Evolutionary conservation across 2,329 filamentous ascomycete genomes (phyloP), one percentile per base, ranked within the genome.

Genomic region (Karstenula rhodostoma): DNA sequence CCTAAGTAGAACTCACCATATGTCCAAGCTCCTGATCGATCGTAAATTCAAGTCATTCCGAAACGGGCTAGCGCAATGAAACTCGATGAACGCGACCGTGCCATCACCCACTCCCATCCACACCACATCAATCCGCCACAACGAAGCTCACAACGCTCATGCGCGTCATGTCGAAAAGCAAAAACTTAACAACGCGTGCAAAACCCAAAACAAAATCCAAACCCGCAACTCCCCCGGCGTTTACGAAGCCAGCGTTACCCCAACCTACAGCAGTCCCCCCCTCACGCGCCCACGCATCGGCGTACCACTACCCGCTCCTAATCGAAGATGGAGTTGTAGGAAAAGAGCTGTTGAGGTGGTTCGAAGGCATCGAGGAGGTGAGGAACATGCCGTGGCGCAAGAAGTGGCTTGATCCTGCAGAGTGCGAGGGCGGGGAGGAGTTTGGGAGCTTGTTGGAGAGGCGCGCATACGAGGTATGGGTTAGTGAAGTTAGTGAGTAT

Each of bases 381-480:
- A 66, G 76, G 35, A 69, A 65, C n/a, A 78, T 78, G 76, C 76
- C 76, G 3, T 78, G 76, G 76, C 84, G 87, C 32, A 86, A 87
- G 65, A 62, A 80, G 2, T 89, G 86, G 85, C 77, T 86, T 55
- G 76, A 87, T 56, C 83, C 82, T 9, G 67, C 77, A 17, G 66
- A 70, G 1, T 63, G 59, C 27, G 48, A 64, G 1, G 65, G 57
- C 4, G 50, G 27, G 9, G 61, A 70, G 25, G 74, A 77, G n/a
- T 76, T 84, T 9, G 62, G 51, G 12, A 49, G 59, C n/a, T 73
- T 72, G 2, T 77, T 88, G 12, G 82, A 84, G 59, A 81, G 77
- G 32, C 83, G 87, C 50, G 87, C 87, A 1, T 89, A 89, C 75
- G 83, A 89, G 71, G 87, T 89, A 49, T 89, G 87, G 85, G 87